A percentile compares a stretch with the other conserved stretches of the same genome.
Evolutionary conservation across 305 asterid genomes (phyloP).

Genomic region (Fraxinus sp.): DNA sequence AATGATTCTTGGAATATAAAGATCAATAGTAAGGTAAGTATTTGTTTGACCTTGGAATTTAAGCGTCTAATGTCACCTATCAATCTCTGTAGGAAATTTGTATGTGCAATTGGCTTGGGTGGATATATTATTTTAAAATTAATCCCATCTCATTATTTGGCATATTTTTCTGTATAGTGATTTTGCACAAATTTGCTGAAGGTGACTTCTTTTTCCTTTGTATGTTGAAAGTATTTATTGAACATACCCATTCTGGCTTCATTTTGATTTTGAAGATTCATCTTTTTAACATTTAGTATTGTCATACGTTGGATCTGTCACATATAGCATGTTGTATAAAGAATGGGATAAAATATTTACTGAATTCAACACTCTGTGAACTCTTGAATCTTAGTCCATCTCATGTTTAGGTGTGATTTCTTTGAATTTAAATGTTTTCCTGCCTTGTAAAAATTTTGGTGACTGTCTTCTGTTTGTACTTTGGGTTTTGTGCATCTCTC

Average conservation of each 20-base stretch:
- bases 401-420: not conserved
- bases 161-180: not conserved
- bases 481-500: not conserved
- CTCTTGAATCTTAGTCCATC: not conserved
- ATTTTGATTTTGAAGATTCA: not conserved
- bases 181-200: not conserved
- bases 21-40: constrained; percentile 65
- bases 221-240: not conserved
- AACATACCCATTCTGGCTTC: not conserved
- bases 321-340: not conserved
- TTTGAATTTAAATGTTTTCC: not conserved
- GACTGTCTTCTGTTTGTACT: not conserved
- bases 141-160: not conserved
- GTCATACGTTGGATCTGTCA: not conserved
- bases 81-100: not conserved
- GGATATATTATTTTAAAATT: not conserved
- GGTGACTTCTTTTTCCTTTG: not conserved
- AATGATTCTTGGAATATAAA: constrained; percentile 66
- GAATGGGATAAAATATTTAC: not conserved
- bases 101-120: not conserved
- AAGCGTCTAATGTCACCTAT: not conserved
- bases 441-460: not conserved
- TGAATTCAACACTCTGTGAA: not conserved
- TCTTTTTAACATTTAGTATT: not conserved
- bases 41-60: not conserved